Percentiles rank a stretch among this genome's conserved stretches.
phyloP scores from a whole-genome alignment of 441 rosid species.

The Jatropha multifida region DNA sequence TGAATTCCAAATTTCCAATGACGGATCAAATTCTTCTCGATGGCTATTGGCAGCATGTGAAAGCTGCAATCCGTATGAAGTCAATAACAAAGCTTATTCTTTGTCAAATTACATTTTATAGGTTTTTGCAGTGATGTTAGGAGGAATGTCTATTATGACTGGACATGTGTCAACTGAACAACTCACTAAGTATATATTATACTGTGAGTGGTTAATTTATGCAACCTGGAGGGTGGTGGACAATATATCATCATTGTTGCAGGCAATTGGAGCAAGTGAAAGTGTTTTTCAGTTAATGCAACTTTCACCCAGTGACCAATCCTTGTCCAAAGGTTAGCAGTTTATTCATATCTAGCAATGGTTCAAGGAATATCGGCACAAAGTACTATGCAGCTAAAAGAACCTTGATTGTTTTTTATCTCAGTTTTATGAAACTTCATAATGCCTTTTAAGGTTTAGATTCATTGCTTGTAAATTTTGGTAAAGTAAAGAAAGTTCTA shows the following conservation, averaged over 20 bases:
- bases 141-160: conserved; percentile 79
- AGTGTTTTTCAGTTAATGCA: conserved; percentile 95
- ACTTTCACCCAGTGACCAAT: conserved; percentile 77
- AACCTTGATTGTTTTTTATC: too few relatives aligned
- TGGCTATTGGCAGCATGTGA: not conserved
- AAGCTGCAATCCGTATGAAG: not conserved
- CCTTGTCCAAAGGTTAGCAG: conserved; percentile 67
- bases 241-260: conserved; percentile 80
- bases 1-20: not conserved
- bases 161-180: conserved; percentile 86
- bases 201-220: conserved; percentile 96
- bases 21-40: not conserved
- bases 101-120: conserved; percentile 25
- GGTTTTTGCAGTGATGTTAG: conserved; percentile 84
- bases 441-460: not conserved
- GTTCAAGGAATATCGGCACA: not conserved
- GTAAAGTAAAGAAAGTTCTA: not conserved
- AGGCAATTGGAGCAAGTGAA: conserved; percentile 95
- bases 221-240: conserved; percentile 98
- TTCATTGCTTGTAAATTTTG: not conserved
- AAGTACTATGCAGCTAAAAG: not conserved
- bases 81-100: not conserved
- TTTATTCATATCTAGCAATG: conserved; percentile 6
- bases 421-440: not conserved
- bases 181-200: conserved; percentile 87